Base-by-base conservation (phyloP, 1,284 basidiomycete species). In the Leccinum pachyderme region DNA sequence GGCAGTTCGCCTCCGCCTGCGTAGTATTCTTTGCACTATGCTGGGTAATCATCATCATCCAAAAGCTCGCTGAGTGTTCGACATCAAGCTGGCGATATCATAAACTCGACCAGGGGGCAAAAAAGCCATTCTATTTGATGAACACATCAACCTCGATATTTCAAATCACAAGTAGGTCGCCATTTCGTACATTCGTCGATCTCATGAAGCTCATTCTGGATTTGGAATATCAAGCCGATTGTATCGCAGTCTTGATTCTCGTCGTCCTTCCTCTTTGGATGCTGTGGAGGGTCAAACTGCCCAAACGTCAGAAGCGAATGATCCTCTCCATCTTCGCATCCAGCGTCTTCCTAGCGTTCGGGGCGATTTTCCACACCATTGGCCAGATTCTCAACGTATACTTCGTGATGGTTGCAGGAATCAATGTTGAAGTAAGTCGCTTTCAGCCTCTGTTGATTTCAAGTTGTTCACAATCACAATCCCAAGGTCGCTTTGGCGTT, bases 241-340 rank as follows among this genome's bases (percentile, higher is more conserved):
- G 43, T 15, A 11, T 57, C 4, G 27, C 60, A 7, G 54, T 57
- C 28, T 18, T 27, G 15, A 59, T 57, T 31, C 51, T 64, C 37
- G 39, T 57, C 9, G 18, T 31, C 13, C 24, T 63, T 6, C 54
- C 62, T 9, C n/a, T 63, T 13, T 29, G 54, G 11, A 44, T 64
- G 33, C 50, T 64, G 7, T 64, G 60, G 61, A 50, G 32, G 25
- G 31, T 64, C 11, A 51, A 37, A 27, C 41, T 63, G 9, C 62
- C 56, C 4, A 31, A 24, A 18, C 49, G 54, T 28, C 61, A 64
- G 28, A 61, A 49, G 15, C 45, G 52, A 27, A 59, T 63, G 56
- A 56, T 64, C 29, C 32, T 54, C 5, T 47, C 52, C 6, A 53
- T 59, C 33, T 63, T 63, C 24, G 47, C 54, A 12, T 56, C 57